phyloP scores from a whole-genome alignment of 192 early-diverging fungal species.

The Rhizoclosmatium sp. region DNA sequence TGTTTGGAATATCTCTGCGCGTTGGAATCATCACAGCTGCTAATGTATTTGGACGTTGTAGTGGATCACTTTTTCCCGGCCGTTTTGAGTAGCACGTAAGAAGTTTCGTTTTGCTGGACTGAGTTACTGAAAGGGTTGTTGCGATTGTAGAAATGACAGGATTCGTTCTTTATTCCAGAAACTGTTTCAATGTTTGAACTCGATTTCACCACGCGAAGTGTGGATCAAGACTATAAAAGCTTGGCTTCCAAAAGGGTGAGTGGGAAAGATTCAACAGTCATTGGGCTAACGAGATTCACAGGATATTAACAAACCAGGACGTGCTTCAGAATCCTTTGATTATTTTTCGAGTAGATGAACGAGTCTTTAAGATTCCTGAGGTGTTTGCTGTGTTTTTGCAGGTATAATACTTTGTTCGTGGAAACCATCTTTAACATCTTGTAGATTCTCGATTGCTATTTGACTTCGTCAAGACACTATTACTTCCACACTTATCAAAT shows the following conservation, averaged over 20 bases:
- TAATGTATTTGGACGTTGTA: slow-evolving; percentile 1
- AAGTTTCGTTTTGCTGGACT: not conserved
- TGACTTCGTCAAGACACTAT: slow-evolving; percentile 28
- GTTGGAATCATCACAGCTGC: slow-evolving; percentile 15
- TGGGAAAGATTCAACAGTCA: no score
- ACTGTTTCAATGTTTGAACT: slow-evolving; percentile 31
- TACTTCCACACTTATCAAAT: slow-evolving; percentile 21
- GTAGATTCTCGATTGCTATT: slow-evolving; percentile 41
- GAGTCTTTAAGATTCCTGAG: slow-evolving; percentile 23
- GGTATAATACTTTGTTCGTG: slow-evolving; percentile 4
- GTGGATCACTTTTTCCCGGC: slow-evolving; percentile 5
- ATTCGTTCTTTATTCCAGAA: slow-evolving; percentile 17
- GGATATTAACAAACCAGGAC: not conserved
- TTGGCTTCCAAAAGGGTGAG: slow-evolving; percentile 18
- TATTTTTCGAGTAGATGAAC: slow-evolving; percentile 24
- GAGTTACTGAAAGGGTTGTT: not conserved
- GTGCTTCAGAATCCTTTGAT: slow-evolving; percentile 27
- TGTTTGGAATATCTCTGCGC: slow-evolving; percentile 33
- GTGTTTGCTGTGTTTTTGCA: slow-evolving; percentile 32
- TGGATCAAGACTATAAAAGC: slow-evolving; percentile 29
- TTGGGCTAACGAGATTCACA: no score
- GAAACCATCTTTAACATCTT: not conserved
- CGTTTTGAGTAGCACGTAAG: not conserved
- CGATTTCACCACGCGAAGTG: slow-evolving; percentile 35
- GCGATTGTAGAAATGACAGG: not conserved